A percentile compares a stretch with the other conserved stretches of the same genome.
Evolutionary conservation across 2,329 filamentous ascomycete species (phyloP).

Genomic region (Fusarium sp.): DNA sequence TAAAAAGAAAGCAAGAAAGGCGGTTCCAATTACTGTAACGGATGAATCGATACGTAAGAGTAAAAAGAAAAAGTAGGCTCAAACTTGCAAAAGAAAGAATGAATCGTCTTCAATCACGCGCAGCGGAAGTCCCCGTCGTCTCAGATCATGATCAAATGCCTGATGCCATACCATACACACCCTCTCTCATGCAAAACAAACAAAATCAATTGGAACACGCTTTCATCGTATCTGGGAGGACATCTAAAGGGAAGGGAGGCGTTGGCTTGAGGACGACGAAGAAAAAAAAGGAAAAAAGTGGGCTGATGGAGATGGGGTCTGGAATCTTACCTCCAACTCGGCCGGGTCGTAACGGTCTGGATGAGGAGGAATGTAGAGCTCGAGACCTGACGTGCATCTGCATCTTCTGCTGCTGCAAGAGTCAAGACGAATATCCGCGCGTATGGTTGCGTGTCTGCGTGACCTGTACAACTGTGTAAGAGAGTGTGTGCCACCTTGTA

Average conservation of each 20-base stretch:
- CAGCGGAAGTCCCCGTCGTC: conserved; percentile 8
- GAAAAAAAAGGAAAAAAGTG: not conserved
- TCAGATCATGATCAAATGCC: not conserved
- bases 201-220: not conserved
- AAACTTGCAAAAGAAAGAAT: not conserved
- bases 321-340: not conserved
- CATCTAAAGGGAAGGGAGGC: not conserved
- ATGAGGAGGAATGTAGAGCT: conserved; percentile 3
- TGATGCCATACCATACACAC: not conserved
- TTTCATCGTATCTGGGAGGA: not conserved
- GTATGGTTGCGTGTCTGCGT: not conserved
- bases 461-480: not conserved
- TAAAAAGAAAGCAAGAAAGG: conserved; percentile 8
- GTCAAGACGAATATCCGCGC: not conserved
- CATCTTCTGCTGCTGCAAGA: not conserved
- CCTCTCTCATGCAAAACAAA: not conserved
- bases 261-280: not conserved
- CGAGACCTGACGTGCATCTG: conserved; percentile 6
- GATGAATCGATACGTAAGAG: not conserved
- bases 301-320: not conserved
- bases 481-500: not conserved
- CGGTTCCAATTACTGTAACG: not conserved
- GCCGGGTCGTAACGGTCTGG: conserved; percentile 2
- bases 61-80: not conserved
- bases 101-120: not conserved